Conservation (phyloP, 1,284 basidiomycete species). For the Microbotryum saponariae region DNA sequence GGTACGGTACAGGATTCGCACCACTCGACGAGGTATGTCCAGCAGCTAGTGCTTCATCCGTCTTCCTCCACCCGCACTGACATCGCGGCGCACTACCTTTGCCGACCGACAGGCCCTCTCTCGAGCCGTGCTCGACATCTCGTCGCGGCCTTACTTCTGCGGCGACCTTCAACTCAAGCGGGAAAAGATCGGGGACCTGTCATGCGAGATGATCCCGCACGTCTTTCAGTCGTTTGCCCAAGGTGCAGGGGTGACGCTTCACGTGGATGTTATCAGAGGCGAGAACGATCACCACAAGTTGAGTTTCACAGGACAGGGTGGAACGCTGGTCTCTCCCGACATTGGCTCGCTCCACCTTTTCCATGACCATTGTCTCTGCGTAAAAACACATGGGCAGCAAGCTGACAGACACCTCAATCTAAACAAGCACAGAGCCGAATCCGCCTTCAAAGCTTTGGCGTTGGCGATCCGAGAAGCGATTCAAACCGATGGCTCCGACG, state of each 20-base stretch:
- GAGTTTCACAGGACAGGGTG: too few species aligned
- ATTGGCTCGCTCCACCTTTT: not conserved
- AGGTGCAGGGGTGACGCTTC: too few species aligned
- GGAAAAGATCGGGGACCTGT: too few species aligned
- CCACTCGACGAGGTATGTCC: slow-evolving; percentile 82
- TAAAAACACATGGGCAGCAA: not conserved
- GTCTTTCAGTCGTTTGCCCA: too few species aligned
- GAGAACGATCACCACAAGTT: too few species aligned
- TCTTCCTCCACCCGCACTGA: not conserved
- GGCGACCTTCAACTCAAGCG: too few species aligned
- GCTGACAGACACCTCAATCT: not conserved
- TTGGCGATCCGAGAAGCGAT: slow-evolving; percentile 92
- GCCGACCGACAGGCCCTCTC: too few species aligned
- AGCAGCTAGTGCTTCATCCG: not conserved
- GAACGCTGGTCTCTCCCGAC: not conserved
- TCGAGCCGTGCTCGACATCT: too few species aligned
- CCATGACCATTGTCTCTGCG: not conserved
- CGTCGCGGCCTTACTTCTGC: too few species aligned
- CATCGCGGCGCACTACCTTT: not conserved
- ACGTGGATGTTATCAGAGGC: too few species aligned
- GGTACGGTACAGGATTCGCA: slow-evolving; percentile 94
- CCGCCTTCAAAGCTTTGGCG: slow-evolving; percentile 95
- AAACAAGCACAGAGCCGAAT: slow-evolving; percentile 64
- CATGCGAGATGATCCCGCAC: too few species aligned
- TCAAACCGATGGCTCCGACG: slow-evolving; percentile 75